Percentiles rank a stretch among this genome's conserved stretches.
Conservation (phyloP, 345 rosid genomes). For the Ceriops zippeliana region DNA sequence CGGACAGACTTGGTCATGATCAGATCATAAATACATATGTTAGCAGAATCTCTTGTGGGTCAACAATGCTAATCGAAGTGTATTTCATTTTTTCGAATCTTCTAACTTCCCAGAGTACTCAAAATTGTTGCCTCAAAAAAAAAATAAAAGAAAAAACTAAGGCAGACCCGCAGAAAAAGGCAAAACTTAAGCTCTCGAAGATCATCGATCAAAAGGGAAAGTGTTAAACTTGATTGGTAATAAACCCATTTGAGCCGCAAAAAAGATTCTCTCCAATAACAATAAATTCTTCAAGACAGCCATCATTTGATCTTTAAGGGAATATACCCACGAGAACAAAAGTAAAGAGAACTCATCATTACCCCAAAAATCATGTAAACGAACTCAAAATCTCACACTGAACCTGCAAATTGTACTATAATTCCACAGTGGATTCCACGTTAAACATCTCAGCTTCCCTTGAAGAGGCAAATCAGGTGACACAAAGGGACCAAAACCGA, state of each 20-base stretch:
- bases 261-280: conserved; percentile 13
- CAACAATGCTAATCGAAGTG: conserved; percentile 34
- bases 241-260: conserved; percentile 7
- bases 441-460: conserved; percentile 8
- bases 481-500: conserved; percentile 14
- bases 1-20: conserved; percentile 79
- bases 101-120: conserved; percentile 19
- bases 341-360: conserved; percentile 8
- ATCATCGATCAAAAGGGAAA: conserved; percentile 17
- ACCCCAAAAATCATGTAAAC: conserved; percentile 24
- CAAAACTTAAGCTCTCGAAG: conserved; percentile 28
- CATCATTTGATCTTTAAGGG: conserved; percentile 12
- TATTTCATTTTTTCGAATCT: conserved; percentile 38
- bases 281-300: conserved; percentile 16
- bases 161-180: conserved; percentile 8
- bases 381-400: conserved; percentile 9
- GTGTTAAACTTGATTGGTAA: conserved; percentile 3
- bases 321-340: conserved; percentile 13
- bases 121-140: conserved; percentile 17
- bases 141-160: conserved; percentile 12
- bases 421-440: conserved; percentile 1
- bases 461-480: conserved; percentile 13
- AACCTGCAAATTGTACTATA: conserved; percentile 9
- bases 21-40: conserved; percentile 29
- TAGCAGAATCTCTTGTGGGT: conserved; percentile 9